A percentile compares a stretch with the other conserved stretches of the same genome.
Evolutionary conservation across 192 early-diverging fungal genomes (phyloP).

Genomic region (Gaertneriomyces semiglobifer): DNA sequence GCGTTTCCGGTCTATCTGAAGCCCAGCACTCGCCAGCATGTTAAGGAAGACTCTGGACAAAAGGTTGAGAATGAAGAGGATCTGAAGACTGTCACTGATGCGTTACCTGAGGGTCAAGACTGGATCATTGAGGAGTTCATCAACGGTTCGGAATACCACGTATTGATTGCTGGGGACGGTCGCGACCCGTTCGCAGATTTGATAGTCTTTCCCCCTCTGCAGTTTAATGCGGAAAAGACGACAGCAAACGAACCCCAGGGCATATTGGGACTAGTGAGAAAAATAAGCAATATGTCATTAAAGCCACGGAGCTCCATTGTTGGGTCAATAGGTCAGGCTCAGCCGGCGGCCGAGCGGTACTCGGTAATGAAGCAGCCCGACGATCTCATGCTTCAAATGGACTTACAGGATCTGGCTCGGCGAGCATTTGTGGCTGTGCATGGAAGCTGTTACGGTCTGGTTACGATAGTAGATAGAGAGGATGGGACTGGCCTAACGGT

Average conservation of each 20-base stretch:
- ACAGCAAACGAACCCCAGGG: neutral
- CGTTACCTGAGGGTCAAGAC: slow-evolving; percentile 18
- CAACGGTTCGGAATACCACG: slow-evolving; percentile 22
- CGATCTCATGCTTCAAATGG: slow-evolving; percentile 36
- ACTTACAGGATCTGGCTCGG: slow-evolving; percentile 36
- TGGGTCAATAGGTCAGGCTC: neutral
- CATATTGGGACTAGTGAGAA: slow-evolving; percentile 19
- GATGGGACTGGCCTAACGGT: slow-evolving; percentile 33
- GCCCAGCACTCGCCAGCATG: slow-evolving; percentile 13
- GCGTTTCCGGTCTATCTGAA: slow-evolving; percentile 35
- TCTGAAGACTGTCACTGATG: slow-evolving; percentile 4
- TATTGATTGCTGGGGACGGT: slow-evolving; percentile 35
- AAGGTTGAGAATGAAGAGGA: slow-evolving; percentile 22
- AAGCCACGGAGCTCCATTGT: too few species aligned
- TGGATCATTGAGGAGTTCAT: slow-evolving; percentile 34
- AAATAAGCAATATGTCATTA: slow-evolving; percentile 15
- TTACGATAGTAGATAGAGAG: slow-evolving; percentile 26
- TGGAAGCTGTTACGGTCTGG: slow-evolving; percentile 39
- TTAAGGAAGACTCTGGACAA: slow-evolving; percentile 11
- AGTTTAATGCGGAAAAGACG: neutral
- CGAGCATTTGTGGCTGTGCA: slow-evolving; percentile 39
- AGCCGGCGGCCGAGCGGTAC: slow-evolving; percentile 5
- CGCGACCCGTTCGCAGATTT: slow-evolving; percentile 33
- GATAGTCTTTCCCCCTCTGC: slow-evolving; percentile 34
- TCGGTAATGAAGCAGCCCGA: slow-evolving; percentile 30